phyloP scores from a whole-genome alignment of 306 rosid species.

The Delonix regia region DNA sequence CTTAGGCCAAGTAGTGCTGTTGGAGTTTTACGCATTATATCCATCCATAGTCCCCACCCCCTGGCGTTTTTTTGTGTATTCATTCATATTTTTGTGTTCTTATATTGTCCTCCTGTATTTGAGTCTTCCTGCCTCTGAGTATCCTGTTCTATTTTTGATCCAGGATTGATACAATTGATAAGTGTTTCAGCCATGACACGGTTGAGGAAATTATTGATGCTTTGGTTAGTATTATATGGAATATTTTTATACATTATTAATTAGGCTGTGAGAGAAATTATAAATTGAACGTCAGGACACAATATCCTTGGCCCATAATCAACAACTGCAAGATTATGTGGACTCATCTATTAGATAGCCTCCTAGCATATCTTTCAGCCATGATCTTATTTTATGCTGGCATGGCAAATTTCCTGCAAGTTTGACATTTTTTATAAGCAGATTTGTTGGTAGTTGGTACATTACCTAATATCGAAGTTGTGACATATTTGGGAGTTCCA shows the following conservation, averaged over 20 bases:
- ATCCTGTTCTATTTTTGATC: conserved; percentile 30
- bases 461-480: conserved; percentile 11
- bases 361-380: neutral
- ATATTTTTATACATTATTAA: conserved; percentile 32
- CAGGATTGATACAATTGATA: conserved; percentile 76
- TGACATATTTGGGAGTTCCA: neutral
- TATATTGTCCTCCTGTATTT: neutral
- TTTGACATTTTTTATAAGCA: conserved; percentile 15
- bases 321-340: conserved; percentile 6
- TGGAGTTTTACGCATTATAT: neutral
- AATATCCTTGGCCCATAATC: neutral
- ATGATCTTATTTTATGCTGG: neutral
- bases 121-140: conserved; percentile 23
- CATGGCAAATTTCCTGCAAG: conserved; percentile 24
- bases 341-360: conserved; percentile 15
- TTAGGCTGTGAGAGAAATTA: neutral
- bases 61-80: neutral
- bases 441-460: neutral
- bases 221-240: conserved; percentile 69
- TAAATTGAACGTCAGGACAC: neutral
- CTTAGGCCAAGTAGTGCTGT: conserved; percentile 9
- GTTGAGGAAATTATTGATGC: conserved; percentile 88
- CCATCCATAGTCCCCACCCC: neutral
- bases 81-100: neutral
- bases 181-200: conserved; percentile 83